Percentiles rank a stretch among this genome's conserved stretches.
phyloP scores from a whole-genome alignment of 1,284 basidiomycete species.

The Puccinia brachypodii region DNA sequence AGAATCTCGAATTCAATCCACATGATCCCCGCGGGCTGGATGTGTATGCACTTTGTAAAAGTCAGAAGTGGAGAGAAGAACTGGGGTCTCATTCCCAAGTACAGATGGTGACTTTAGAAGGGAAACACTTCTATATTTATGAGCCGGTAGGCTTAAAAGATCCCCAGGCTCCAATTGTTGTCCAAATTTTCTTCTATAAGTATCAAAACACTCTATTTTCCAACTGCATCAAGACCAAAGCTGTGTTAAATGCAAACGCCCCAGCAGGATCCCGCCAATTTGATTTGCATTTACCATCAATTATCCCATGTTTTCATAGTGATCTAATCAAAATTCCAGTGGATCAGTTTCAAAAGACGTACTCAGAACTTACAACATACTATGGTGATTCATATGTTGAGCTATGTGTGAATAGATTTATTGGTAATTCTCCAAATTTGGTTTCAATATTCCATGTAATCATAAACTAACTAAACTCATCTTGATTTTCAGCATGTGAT shows the following conservation, averaged over 20 bases:
- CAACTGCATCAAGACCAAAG: background rate
- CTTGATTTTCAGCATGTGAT: no score
- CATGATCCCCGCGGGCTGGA: background rate
- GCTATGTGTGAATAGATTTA: background rate
- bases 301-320: background rate
- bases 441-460: no score
- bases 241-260: background rate
- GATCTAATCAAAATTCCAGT: background rate
- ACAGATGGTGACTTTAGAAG: background rate
- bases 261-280: background rate
- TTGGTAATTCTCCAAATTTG: no score
- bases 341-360: background rate
- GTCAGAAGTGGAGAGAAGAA: background rate
- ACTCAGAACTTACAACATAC: background rate
- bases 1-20: background rate
- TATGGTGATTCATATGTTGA: background rate
- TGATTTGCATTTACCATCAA: background rate
- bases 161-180: background rate
- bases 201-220: background rate
- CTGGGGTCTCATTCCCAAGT: background rate
- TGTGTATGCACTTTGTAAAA: background rate
- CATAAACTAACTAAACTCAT: no score
- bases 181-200: background rate
- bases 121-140: background rate
- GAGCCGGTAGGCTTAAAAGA: background rate